A percentile compares a stretch with the other conserved stretches of the same genome.
Evolutionary conservation across 1,139 yeast genomes (phyloP).

Genomic region (Geotrichum candidum): DNA sequence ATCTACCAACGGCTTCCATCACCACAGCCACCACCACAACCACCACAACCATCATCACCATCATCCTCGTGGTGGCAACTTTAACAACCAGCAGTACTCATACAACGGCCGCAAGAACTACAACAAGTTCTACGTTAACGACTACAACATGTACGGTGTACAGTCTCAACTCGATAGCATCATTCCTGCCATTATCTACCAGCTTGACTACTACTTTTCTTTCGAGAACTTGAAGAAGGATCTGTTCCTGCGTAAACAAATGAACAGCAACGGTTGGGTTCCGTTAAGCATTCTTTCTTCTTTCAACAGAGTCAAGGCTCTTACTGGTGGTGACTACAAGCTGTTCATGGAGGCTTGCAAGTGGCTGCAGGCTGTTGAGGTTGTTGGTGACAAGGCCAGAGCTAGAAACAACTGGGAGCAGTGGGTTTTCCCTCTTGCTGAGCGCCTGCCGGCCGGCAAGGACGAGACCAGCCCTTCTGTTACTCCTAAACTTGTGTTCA

Average conservation of each 20-base stretch:
- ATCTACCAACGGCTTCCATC: constrained; percentile 2
- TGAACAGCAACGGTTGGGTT: constrained; percentile 73
- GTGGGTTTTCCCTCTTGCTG: constrained; percentile 48
- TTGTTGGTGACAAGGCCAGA: constrained; percentile 45
- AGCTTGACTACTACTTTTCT: constrained; percentile 84
- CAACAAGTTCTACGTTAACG: constrained; percentile 5
- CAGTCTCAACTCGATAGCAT: constrained; percentile 10
- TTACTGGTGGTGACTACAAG: constrained; percentile 46
- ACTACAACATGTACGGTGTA: constrained; percentile 12
- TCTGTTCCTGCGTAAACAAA: constrained; percentile 66
- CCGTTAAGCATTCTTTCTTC: constrained; percentile 56
- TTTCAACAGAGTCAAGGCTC: constrained; percentile 66
- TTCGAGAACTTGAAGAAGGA: constrained; percentile 82
- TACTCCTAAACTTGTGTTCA: constrained; percentile 30
- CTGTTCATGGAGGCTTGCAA: constrained; percentile 45
- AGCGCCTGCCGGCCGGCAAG: constrained; percentile 41
- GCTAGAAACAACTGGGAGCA: constrained; percentile 39
- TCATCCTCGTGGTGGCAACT: constrained; percentile 16
- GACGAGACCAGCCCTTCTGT: constrained; percentile 30
- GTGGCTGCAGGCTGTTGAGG: constrained; percentile 41
- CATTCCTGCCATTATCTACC: constrained; percentile 36
- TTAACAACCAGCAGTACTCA: constrained; percentile 11
- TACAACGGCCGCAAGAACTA: constrained; percentile 14
- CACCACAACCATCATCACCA: constrained; percentile 20
- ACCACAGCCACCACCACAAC: constrained; percentile 4